phyloP scores from a whole-genome alignment of 208 protist genomes.

The Crithidia acanthocephali region DNA sequence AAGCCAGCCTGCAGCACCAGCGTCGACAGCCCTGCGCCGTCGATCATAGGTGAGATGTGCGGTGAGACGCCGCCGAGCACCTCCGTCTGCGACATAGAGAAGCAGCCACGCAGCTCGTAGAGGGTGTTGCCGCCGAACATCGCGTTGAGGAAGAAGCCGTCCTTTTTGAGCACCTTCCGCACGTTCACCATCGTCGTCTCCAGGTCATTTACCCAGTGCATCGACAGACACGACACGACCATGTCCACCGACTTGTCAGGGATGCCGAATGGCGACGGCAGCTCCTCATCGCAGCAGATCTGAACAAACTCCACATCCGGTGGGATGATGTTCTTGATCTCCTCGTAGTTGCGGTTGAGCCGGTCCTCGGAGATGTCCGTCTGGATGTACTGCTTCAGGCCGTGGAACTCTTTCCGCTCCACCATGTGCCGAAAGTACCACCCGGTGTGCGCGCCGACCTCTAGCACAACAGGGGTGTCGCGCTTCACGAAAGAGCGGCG shows the following conservation, averaged over 20 bases:
- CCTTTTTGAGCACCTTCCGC: conserved; percentile 81
- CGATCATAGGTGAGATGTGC: conserved; percentile 93
- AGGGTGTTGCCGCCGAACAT: conserved; percentile 95
- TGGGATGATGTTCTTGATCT: conserved; percentile 83
- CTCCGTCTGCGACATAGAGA: conserved; percentile 90
- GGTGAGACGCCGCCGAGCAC: conserved; percentile 82
- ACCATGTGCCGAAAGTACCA: conserved; percentile 92
- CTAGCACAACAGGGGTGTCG: conserved; percentile 81
- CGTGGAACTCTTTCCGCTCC: conserved; percentile 76
- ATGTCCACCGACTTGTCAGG: conserved; percentile 89
- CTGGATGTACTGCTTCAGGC: conserved; percentile 93
- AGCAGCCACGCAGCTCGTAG: conserved; percentile 87
- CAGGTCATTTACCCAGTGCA: conserved; percentile 94
- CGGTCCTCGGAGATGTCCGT: conserved; percentile 88
- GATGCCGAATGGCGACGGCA: conserved; percentile 72
- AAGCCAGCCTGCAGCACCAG: conserved; percentile 91
- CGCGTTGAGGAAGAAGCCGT: conserved; percentile 83
- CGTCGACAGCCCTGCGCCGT: conserved; percentile 79
- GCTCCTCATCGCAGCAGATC: conserved; percentile 90
- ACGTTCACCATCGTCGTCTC: conserved; percentile 85
- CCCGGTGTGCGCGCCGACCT: conserved; percentile 86
- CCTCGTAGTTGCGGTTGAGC: conserved; percentile 85
- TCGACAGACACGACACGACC: conserved; percentile 85
- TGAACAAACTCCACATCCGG: conserved; percentile 88
- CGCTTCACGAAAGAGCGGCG: conserved; percentile 86